These are phyloP conservation scores for Volvox reticuliferus DNA, from an alignment of 139 green algal species.

Conservation along the genomic window DNA sequence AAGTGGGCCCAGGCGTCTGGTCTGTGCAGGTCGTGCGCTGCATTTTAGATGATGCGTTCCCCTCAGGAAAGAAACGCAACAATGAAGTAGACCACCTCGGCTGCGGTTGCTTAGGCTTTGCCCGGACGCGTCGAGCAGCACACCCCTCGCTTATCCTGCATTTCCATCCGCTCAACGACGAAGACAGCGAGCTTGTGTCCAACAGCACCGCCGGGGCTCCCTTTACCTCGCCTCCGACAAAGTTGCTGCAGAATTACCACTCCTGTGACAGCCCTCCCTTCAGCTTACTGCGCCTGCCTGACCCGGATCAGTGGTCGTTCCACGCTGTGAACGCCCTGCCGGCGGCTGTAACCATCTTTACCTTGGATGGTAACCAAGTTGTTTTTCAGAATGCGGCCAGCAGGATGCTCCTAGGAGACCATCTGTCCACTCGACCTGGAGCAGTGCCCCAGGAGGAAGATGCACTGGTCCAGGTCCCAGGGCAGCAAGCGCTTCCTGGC, in stretches of 20 bases:
- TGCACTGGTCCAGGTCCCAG: no score
- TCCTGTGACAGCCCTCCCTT: neutral
- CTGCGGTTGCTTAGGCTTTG: no score
- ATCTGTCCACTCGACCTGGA: neutral
- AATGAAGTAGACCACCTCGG: no score
- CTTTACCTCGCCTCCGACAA: neutral
- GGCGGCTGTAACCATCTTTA: neutral
- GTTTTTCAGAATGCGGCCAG: constrained; percentile 5
- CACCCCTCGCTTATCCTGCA: neutral
- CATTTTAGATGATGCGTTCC: neutral
- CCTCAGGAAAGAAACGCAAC: neutral
- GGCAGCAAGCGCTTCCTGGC: no score
- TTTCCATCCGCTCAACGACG: neutral
- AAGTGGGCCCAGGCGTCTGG: neutral
- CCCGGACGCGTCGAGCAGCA: no score
- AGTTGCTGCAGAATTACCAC: neutral
- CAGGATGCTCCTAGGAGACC: neutral
- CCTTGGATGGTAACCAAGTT: neutral
- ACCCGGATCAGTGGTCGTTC: neutral
- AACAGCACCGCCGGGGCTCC: neutral
- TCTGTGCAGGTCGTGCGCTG: neutral
- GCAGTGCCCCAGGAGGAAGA: no score
- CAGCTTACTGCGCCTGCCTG: neutral
- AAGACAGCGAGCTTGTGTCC: neutral
- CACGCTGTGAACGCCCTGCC: neutral